Base-by-base conservation (phyloP, 1,139 yeast genomes). In the Kodamaea suecica region DNA sequence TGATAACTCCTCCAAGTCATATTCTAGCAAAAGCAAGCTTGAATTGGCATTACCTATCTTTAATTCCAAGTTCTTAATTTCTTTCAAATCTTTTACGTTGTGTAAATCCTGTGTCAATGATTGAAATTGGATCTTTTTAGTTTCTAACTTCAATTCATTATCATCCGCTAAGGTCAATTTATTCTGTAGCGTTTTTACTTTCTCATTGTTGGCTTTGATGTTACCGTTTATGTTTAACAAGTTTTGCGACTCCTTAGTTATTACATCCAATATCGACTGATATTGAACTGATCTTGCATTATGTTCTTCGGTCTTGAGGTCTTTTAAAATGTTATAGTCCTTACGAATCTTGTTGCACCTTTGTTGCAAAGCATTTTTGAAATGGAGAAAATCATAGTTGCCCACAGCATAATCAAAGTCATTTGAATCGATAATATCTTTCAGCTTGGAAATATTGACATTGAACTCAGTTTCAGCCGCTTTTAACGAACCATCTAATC, bases 401-500 rank as follows among this genome's bases (percentile, higher is more conserved):
- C 16, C 33, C 9, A 29, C 29, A 29, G n/a, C 20, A 17, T 23
- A 23, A n/a, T 13, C 27, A 19, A 31, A 26, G n/a, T 23, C 33
- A 16, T 33, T 37, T 3, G 36, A 30, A 10, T 38, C 37, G 3
- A 40, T 30, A 2, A 39, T 30, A 6, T 27, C 32, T 38, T 46
- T 44, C 25, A 66, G 40, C 3, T 38, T 41, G 4, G 43, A 17
- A 14, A 53, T 19, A 35, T 69, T 64, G 7, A 44, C 42, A 12
- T 59, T 49, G 40, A 66, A 58, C 4, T 61, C 62, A 3, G 61
- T 62, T 32, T 67, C 67, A 28, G 73, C 70, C 0, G 80, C 75
- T 36, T 64, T 66, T 33, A 81, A 59, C 31, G 78, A 73, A 3
- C 94, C 95, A 43, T 78, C 99, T 31, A 64, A 51, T 21, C 78